A percentile compares a stretch with the other conserved stretches of the same genome.
phyloP scores from a whole-genome alignment of 768 basidiomycete genomes.

The Suillus placidus region DNA sequence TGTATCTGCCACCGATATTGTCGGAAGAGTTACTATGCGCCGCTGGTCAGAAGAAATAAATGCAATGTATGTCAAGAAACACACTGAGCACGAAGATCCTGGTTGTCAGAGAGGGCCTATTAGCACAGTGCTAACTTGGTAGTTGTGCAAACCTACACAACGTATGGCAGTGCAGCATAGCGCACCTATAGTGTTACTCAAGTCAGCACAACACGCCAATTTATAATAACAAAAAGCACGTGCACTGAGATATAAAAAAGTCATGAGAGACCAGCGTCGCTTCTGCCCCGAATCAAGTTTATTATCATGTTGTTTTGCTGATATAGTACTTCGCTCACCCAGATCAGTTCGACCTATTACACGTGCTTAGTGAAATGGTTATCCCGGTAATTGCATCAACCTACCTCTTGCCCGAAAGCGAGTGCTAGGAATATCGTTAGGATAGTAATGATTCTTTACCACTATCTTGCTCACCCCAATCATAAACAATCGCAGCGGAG shows the following conservation, averaged over 20 bases:
- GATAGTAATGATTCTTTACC: not conserved
- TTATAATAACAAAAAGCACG: not conserved
- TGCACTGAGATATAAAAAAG: conserved; percentile 1
- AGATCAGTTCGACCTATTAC: not conserved
- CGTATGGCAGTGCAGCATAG: not conserved
- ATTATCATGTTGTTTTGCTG: not conserved
- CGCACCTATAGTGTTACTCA: not conserved
- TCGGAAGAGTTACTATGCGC: not conserved
- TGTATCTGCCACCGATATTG: not conserved
- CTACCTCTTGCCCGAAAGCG: not conserved
- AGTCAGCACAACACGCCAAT: not conserved
- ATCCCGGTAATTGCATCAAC: not conserved
- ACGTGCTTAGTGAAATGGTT: not conserved
- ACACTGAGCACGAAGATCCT: not conserved
- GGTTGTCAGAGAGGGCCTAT: not conserved
- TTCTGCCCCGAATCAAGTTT: not conserved
- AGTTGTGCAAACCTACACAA: not conserved
- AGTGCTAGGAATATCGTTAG: not conserved
- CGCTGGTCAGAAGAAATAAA: not conserved
- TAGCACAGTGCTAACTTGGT: not conserved
- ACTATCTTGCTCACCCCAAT: not conserved
- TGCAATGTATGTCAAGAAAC: not conserved
- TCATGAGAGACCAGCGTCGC: not conserved
- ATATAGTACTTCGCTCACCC: not conserved
- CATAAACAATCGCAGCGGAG: not conserved